phyloP scores from a whole-genome alignment of 106 monocot genomes.

The Ottelia alismoides region DNA sequence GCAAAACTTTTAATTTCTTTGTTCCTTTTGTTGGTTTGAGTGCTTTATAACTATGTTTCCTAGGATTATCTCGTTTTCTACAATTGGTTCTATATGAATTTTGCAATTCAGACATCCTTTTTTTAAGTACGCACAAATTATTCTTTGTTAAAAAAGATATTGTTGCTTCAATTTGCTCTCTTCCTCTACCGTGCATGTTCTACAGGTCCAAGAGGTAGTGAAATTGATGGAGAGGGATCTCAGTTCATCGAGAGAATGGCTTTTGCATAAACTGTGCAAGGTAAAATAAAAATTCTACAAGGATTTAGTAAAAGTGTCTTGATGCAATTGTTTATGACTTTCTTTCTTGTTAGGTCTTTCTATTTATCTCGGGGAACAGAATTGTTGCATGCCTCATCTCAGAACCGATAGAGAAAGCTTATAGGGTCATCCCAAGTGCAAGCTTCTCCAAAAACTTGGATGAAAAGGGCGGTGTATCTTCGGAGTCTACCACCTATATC shows the following conservation, averaged over 20 bases:
- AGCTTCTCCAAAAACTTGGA: neutral
- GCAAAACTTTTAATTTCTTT: too few species aligned
- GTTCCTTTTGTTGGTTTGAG: too few species aligned
- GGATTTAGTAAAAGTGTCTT: neutral
- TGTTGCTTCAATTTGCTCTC: too few species aligned
- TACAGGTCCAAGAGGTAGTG: conserved; percentile 46
- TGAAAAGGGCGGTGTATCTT: neutral
- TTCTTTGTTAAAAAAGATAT: too few species aligned
- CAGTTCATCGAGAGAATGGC: conserved; percentile 37
- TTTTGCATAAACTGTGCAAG: conserved; percentile 66
- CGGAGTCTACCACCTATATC: neutral
- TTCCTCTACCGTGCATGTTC: too few species aligned
- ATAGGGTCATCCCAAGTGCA: conserved; percentile 37
- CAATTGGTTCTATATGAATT: too few species aligned
- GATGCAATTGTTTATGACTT: neutral
- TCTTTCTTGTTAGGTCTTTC: conserved; percentile 40
- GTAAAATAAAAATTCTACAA: conserved; percentile 14
- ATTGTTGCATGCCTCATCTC: conserved; percentile 68
- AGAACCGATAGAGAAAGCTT: conserved; percentile 73
- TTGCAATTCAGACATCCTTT: too few species aligned
- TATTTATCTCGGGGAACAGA: conserved; percentile 54
- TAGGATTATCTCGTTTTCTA: too few species aligned
- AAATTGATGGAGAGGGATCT: conserved; percentile 61
- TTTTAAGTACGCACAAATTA: too few species aligned
- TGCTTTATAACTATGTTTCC: too few species aligned